These are phyloP conservation scores for Stephania cephalantha DNA, from an alignment of 164 flowering plant species.

Conservation along the genomic window DNA sequence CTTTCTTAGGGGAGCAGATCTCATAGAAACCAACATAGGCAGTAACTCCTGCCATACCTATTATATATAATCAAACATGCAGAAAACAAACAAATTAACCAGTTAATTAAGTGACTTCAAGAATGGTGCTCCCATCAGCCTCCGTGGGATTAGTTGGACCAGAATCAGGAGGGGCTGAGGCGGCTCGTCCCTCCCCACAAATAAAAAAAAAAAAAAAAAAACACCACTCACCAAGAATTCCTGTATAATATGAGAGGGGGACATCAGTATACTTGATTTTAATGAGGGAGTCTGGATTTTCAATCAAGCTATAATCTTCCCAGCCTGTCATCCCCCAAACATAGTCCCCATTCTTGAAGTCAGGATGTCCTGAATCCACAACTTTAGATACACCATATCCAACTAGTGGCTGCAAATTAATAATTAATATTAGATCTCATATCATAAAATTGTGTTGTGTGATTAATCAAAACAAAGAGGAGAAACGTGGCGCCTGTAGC, in stretches of 20 bases:
- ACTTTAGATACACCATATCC: conserved; percentile 39
- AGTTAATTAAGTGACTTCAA: too few relatives aligned
- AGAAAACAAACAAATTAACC: too few relatives aligned
- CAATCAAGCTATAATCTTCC: too few relatives aligned
- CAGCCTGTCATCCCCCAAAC: conserved; percentile 33
- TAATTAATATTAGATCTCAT: not conserved
- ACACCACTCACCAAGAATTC: not conserved
- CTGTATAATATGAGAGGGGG: not conserved
- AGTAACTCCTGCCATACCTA: conserved; percentile 18
- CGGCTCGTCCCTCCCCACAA: too few relatives aligned
- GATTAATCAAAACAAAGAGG: not conserved
- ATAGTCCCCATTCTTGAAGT: conserved; percentile 39
- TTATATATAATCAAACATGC: not conserved
- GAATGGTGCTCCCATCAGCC: too few relatives aligned
- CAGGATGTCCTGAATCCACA: conserved; percentile 33
- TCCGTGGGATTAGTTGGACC: too few relatives aligned
- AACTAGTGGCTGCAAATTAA: conserved; percentile 9
- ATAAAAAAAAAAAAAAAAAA: not conserved
- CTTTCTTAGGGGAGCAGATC: conserved; percentile 16
- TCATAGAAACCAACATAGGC: conserved; percentile 18
- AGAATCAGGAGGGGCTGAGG: too few relatives aligned
- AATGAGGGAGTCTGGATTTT: too few relatives aligned
- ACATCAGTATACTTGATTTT: too few relatives aligned
- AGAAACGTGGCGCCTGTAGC: too few relatives aligned
- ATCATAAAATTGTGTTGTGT: too few relatives aligned